These are phyloP conservation scores for Cupressus sempervirens DNA, from an alignment of 75 land plant genomes.

Conservation along the genomic window DNA sequence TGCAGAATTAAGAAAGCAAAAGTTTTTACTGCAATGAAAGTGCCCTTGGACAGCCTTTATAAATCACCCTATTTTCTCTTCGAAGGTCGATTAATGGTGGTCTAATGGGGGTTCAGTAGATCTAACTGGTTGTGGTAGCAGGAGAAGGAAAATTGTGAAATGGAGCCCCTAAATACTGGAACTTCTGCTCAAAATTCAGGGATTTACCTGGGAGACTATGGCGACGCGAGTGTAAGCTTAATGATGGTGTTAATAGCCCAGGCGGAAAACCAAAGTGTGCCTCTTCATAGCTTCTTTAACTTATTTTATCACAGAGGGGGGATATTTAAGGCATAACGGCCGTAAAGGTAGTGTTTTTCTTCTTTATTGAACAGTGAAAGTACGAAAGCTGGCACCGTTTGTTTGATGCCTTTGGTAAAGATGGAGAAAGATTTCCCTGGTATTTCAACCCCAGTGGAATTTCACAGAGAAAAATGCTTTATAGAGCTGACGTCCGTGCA, in stretches of 20 bases:
- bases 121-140: background rate
- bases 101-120: background rate
- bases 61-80: background rate
- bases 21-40: no score
- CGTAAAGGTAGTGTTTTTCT: background rate
- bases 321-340: background rate
- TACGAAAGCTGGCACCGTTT: background rate
- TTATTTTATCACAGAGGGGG: background rate
- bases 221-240: background rate
- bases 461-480: background rate
- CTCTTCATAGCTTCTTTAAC: background rate
- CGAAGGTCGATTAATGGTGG: background rate
- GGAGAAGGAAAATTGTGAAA: background rate
- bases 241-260: constrained; percentile 10
- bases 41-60: no score
- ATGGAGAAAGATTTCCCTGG: background rate
- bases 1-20: no score
- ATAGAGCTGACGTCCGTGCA: no score
- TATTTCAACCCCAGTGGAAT: background rate
- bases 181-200: background rate
- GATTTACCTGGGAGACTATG: constrained; percentile 6
- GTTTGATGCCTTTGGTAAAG: background rate
- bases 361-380: background rate
- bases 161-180: background rate
- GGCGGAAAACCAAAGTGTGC: background rate